Evolutionary conservation across 2,329 filamentous ascomycete species (phyloP), one percentile per base, ranked within the genome.

Genomic region (Fusarium chaquense): DNA sequence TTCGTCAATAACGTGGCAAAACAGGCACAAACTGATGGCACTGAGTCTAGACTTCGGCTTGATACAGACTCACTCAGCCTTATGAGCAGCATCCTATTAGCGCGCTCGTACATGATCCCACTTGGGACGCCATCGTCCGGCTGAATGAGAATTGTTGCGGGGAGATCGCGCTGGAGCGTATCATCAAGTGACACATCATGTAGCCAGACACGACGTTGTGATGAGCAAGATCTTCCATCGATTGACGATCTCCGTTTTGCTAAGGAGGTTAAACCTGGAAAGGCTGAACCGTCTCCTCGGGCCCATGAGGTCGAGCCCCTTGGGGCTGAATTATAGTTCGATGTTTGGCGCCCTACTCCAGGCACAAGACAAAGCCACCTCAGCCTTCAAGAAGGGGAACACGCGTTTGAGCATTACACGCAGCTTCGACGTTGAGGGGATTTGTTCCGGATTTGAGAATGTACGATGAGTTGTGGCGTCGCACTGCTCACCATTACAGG

Each of bases 301-400:
- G 35, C 22, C 43, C 33, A 35, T 16, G 44, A 12, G 32, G 49
- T 58, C 50, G 44, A 63, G 61, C 45, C 38, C 32, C 28, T 40
- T 65, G 62, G 46, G 62, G 62, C 62, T 65, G 62, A 61, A 45
- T 35, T 50, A 50, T 49, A 61, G 62, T 66, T 65, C 43, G 8
- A 35, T 30, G 26, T 3, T 61, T 45, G 62, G 47, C 55, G 62
- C 36, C 43, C 33, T 65, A 66, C 32, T 36, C 35, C 62, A 65
- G 62, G 62, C 30, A 65, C 62, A 66, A 3, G 36, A n/a, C 9
- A 6, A 61, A 61, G 55, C 55, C 55, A 61, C 32, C 26, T 0
- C 0, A 10, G 3, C 33, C 16, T 22, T 38, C 32, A 49, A 22
- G 5, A 2, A 30, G 13, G 1, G 38, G 6, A 3, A 13, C 7